These are phyloP conservation scores for Candida nemodendra DNA, from an alignment of 805 yeast species.

Conservation along the genomic window DNA sequence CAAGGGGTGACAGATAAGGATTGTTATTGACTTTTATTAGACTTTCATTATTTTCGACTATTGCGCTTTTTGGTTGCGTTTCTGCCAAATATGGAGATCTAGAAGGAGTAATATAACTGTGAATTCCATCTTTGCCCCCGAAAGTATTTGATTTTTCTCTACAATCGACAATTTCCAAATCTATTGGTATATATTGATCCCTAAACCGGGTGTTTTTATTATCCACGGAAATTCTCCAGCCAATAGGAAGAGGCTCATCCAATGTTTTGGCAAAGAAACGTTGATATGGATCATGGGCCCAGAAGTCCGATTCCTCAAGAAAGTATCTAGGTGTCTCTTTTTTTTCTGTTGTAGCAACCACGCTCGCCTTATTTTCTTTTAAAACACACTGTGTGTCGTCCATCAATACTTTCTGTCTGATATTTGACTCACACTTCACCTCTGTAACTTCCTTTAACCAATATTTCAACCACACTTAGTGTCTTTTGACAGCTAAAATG, in stretches of 20 bases:
- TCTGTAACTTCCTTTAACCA: too few relatives aligned
- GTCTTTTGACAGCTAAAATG: too few relatives aligned
- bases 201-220: constrained; percentile 20
- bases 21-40: background rate
- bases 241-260: constrained; percentile 17
- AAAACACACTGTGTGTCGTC: too few relatives aligned
- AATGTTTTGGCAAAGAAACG: constrained; percentile 20
- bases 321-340: constrained; percentile 7
- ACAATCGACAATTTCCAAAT: background rate
- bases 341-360: background rate
- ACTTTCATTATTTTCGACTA: background rate
- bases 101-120: constrained; percentile 3
- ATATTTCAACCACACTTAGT: too few relatives aligned
- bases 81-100: constrained; percentile 3
- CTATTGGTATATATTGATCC: constrained; percentile 9
- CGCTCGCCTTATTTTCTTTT: too few relatives aligned
- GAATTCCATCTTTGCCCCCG: background rate
- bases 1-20: constrained; percentile 15
- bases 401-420: too few relatives aligned
- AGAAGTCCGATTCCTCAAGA: constrained; percentile 11
- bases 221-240: constrained; percentile 18
- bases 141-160: too few relatives aligned
- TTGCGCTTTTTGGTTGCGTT: too few relatives aligned
- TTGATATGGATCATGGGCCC: constrained; percentile 29
- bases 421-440: too few relatives aligned